Evolutionary conservation across 179 eudicot genomes (phyloP), one percentile per base, ranked within the genome.

Genomic region (Pouteria campechiana): DNA sequence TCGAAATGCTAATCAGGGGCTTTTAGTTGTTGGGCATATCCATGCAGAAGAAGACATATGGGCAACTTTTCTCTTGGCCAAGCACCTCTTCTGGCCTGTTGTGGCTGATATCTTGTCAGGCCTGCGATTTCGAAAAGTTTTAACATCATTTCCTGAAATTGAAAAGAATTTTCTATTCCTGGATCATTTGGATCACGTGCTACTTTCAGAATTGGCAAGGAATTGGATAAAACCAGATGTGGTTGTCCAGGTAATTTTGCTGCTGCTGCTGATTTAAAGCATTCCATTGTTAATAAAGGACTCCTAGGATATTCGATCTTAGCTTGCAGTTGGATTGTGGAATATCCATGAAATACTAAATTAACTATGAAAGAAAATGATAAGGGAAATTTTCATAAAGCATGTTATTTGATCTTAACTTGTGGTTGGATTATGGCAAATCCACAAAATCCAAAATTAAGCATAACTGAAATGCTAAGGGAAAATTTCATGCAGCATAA

Each of bases 51-150:
- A 87, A 55, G 96, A 90, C 38, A 77, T 83, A 60, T 82, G 94
- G 87, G 94, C 96, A 47, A 78, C 94, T 58, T 83, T 82, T 58
- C 32, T 75, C 17, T 63, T 90, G 72, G 96, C 98, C 44, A 76
- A 68, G 37, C 85, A 82, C 65, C 86, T 90, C 43, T 52, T 57
- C 13, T 90, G 96, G 98, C 98, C 98, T 8, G 76, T 82, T 60
- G 70, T 70, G 37, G 75, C 81, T 3, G 96, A 86, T 46, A 64
- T 90, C 57, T 69, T 82, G 57, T 90, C 98, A 28, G 96, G 98
- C 45, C 67, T 90, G 60, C 59, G 96, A n/a, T 24, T 87, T 55
- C 69, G 98, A 57, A 87, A 69, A 65, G 67, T 74, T 43, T 52
- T 59, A 33, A 51, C 69, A 17, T 54, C 80, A 18, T 64, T 62